Conservation (phyloP, 257 asterid genomes). For the Solanum phureja region DNA sequence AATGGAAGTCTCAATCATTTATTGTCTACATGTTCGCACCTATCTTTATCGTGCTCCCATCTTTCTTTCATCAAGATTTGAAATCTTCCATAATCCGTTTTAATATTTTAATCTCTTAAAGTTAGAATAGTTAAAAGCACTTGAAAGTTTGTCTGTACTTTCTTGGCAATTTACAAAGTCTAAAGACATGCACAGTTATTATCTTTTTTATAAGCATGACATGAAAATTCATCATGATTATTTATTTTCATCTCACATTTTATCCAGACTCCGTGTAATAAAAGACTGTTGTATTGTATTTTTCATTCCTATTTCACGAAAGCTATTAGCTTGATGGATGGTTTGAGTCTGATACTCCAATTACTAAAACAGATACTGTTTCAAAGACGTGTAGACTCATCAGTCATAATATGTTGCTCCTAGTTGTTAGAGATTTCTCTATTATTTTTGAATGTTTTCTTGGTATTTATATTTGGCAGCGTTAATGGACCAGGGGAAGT, state of each 20-base stretch:
- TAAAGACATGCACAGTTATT: not conserved
- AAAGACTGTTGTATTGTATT: not conserved
- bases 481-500: conserved; percentile 74
- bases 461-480: conserved; percentile 31
- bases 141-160: not conserved
- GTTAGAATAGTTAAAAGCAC: not conserved
- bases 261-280: not conserved
- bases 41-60: not conserved
- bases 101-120: not conserved
- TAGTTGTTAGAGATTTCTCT: not conserved
- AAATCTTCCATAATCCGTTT: not conserved
- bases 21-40: not conserved
- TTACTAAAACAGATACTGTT: not conserved
- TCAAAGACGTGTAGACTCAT: not conserved
- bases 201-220: not conserved
- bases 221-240: not conserved
- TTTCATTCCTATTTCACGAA: not conserved
- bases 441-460: not conserved
- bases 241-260: not conserved
- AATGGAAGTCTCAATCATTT: not conserved
- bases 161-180: not conserved
- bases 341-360: not conserved
- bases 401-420: not conserved
- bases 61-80: not conserved
- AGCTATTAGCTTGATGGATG: not conserved